These are phyloP conservation scores for Auriscalpium microsporum DNA, from an alignment of 768 basidiomycete species.

Conservation along the genomic window DNA sequence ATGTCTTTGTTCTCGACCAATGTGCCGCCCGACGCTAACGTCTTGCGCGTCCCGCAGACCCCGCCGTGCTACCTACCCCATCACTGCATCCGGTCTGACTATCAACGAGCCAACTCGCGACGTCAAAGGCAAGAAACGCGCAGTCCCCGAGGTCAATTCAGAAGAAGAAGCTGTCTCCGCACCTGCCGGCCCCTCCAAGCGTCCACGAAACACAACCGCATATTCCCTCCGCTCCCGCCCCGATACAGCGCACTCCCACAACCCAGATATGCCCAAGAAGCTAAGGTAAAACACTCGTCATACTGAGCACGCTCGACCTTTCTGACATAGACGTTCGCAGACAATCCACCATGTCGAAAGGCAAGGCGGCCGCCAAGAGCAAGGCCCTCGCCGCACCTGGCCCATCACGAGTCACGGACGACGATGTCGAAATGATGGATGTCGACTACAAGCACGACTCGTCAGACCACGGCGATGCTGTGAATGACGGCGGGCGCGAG, in stretches of 20 bases:
- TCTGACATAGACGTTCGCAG: constrained; percentile 19
- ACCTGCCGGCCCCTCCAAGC: constrained; percentile 48
- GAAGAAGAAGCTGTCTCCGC: constrained; percentile 55
- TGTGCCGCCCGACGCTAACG: constrained; percentile 3
- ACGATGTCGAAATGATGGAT: constrained; percentile 74
- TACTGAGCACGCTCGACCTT: constrained; percentile 1
- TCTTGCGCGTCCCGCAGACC: constrained; percentile 32
- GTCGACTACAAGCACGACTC: constrained; percentile 43
- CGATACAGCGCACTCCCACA: constrained; percentile 29
- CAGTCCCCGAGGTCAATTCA: constrained; percentile 57
- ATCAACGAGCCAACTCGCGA: constrained; percentile 75
- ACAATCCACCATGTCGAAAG: constrained; percentile 37
- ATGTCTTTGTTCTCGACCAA: constrained; percentile 24
- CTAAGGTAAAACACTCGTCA: constrained; percentile 38
- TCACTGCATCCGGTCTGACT: constrained; percentile 35
- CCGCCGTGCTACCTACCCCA: constrained; percentile 46
- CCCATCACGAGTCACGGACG: constrained; percentile 57
- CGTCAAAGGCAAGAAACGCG: constrained; percentile 89
- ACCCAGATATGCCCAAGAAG: constrained; percentile 68
- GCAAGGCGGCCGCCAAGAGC: constrained; percentile 38
- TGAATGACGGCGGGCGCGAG: constrained; percentile 33
- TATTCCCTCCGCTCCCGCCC: constrained; percentile 63
- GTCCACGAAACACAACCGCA: constrained; percentile 41
- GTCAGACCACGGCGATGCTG: constrained; percentile 39
- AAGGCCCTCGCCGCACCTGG: constrained; percentile 50